These are phyloP conservation scores for Chloris gayana DNA, from an alignment of 176 grass and related monocot genomes.

Conservation along the genomic window DNA sequence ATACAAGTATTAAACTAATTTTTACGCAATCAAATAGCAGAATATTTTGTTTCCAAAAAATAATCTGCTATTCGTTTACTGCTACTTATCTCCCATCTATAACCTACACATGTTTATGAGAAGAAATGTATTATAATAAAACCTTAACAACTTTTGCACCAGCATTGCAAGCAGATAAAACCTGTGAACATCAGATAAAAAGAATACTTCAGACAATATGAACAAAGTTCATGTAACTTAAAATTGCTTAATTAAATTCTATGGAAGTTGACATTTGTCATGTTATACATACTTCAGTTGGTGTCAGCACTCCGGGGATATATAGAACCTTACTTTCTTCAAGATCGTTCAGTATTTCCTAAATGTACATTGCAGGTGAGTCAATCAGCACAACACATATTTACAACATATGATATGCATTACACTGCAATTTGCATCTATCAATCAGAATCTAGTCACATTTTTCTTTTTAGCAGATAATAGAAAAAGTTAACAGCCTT, in stretches of 20 bases:
- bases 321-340: constrained; percentile 66
- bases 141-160: constrained; percentile 86
- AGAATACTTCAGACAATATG: constrained; percentile 31
- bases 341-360: constrained; percentile 81
- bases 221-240: background rate
- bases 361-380: constrained; percentile 15
- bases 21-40: background rate
- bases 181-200: constrained; percentile 46
- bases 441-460: background rate
- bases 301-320: constrained; percentile 88
- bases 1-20: constrained; percentile 8
- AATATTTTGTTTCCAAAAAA: background rate
- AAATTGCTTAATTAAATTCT: constrained; percentile 8
- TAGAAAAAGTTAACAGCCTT: too few relatives aligned
- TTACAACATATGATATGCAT: background rate
- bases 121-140: constrained; percentile 9
- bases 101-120: constrained; percentile 22
- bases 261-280: constrained; percentile 22
- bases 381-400: constrained; percentile 13
- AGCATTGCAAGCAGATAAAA: constrained; percentile 73
- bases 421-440: constrained; percentile 11
- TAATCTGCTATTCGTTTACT: constrained; percentile 13
- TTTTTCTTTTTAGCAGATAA: too few relatives aligned
- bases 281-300: constrained; percentile 73
- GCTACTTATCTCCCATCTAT: background rate